phyloP scores from a whole-genome alignment of 345 rosid species.

The Streptanthus diversifolius region DNA sequence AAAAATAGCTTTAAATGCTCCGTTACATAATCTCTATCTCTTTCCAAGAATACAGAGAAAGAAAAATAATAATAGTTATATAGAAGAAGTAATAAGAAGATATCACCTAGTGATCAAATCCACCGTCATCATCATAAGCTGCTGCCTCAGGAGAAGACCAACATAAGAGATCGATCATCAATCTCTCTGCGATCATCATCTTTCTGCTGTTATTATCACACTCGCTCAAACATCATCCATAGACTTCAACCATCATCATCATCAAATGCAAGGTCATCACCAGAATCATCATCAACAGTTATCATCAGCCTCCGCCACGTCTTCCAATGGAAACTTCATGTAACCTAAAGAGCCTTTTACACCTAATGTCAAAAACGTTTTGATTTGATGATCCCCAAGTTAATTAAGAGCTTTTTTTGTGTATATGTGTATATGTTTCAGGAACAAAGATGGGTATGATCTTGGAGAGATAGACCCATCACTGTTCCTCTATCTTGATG shows the following conservation, averaged over 20 bases:
- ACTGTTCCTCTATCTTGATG: constrained; percentile 88
- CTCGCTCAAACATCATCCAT: constrained; percentile 20
- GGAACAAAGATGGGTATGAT: constrained; percentile 55
- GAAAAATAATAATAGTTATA: constrained; percentile 35
- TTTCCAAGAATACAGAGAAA: constrained; percentile 35
- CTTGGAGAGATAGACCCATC: constrained; percentile 95
- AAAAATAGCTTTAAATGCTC: constrained; percentile 36
- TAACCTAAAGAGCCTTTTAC: constrained; percentile 31
- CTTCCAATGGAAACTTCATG: constrained; percentile 67
- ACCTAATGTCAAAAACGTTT: background rate
- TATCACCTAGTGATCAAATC: constrained; percentile 37
- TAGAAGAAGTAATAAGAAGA: constrained; percentile 17
- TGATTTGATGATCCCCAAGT: background rate
- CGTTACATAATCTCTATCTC: constrained; percentile 40
- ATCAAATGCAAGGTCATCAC: constrained; percentile 37
- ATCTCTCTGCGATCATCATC: constrained; percentile 43
- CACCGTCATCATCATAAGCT: constrained; percentile 35
- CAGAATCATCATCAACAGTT: constrained; percentile 41
- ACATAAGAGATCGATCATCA: constrained; percentile 21
- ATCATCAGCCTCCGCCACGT: constrained; percentile 37
- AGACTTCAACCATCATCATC: constrained; percentile 11
- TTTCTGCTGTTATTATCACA: constrained; percentile 33
- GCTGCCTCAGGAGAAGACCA: constrained; percentile 22
- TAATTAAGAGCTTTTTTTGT: background rate
- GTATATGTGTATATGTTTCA: background rate